A percentile compares a stretch with the other conserved stretches of the same genome.
Evolutionary conservation across 805 yeast species (phyloP).

Genomic region (Blastobotrys peoriensis): DNA sequence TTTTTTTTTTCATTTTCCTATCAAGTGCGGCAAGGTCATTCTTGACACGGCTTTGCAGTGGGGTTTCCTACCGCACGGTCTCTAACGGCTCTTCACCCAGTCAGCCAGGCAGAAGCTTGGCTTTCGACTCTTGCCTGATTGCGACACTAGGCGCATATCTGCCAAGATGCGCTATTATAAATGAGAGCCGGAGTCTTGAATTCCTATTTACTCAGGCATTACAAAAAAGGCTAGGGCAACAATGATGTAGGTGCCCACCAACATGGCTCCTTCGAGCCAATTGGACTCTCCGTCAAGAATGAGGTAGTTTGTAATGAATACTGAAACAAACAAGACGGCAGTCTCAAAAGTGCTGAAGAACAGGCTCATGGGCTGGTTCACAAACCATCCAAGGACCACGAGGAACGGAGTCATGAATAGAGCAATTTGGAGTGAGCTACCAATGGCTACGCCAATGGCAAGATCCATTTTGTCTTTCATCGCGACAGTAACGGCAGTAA

Average conservation of each 20-base stretch:
- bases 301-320: slow-evolving; percentile 78
- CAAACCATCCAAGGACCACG: slow-evolving; percentile 89
- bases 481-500: slow-evolving; percentile 92
- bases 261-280: slow-evolving; percentile 96
- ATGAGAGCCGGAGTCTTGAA: too few species aligned
- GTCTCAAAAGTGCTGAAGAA: slow-evolving; percentile 92
- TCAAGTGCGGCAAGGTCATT: too few species aligned
- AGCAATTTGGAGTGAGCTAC: slow-evolving; percentile 92
- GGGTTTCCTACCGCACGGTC: too few species aligned
- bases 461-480: slow-evolving; percentile 95
- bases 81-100: too few species aligned
- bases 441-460: slow-evolving; percentile 95
- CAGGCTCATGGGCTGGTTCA: slow-evolving; percentile 87
- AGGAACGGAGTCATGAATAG: slow-evolving; percentile 91
- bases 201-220: slow-evolving; percentile 68
- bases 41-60: too few species aligned
- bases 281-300: slow-evolving; percentile 92
- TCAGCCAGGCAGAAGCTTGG: too few species aligned
- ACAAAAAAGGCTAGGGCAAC: slow-evolving; percentile 86
- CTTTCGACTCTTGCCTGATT: too few species aligned
- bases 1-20: too few species aligned
- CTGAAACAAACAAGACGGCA: slow-evolving; percentile 82
- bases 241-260: slow-evolving; percentile 77
- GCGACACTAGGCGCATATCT: too few species aligned
- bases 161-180: too few species aligned